These are phyloP conservation scores for Puccinellia tenuiflora DNA, from an alignment of 176 grass and related monocot species.

Conservation along the genomic window DNA sequence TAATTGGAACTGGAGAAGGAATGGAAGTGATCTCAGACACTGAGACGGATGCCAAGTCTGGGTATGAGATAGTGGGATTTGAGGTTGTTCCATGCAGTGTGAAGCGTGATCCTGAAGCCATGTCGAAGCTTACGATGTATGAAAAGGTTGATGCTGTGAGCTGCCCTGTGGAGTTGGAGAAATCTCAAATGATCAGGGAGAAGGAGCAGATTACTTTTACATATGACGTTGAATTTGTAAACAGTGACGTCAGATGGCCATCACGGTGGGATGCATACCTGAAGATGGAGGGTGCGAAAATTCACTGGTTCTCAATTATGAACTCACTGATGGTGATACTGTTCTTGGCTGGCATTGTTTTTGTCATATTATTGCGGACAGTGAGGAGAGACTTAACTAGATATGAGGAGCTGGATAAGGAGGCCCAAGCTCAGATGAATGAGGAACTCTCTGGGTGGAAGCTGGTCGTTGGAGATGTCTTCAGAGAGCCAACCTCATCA, in stretches of 20 bases:
- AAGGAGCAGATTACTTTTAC: slow-evolving; percentile 71
- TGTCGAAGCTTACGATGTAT: slow-evolving; percentile 68
- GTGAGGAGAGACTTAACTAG: slow-evolving; percentile 83
- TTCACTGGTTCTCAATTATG: slow-evolving; percentile 96
- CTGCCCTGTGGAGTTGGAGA: slow-evolving; percentile 65
- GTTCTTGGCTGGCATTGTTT: slow-evolving; percentile 82
- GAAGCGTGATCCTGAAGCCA: slow-evolving; percentile 51
- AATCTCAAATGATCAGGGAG: slow-evolving; percentile 69
- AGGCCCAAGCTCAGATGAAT: slow-evolving; percentile 85
- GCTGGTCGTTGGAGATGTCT: slow-evolving; percentile 85
- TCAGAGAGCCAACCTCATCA: slow-evolving; percentile 70
- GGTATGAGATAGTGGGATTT: slow-evolving; percentile 82
- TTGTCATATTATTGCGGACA: slow-evolving; percentile 82
- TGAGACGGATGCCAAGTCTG: slow-evolving; percentile 44
- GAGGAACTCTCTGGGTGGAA: slow-evolving; percentile 92
- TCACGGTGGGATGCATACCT: slow-evolving; percentile 84
- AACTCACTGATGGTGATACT: slow-evolving; percentile 90
- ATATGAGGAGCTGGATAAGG: slow-evolving; percentile 82
- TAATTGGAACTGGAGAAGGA: slow-evolving; percentile 72
- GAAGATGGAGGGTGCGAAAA: slow-evolving; percentile 80
- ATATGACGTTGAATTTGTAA: slow-evolving; percentile 83
- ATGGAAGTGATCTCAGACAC: slow-evolving; percentile 60
- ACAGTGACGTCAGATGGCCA: slow-evolving; percentile 83
- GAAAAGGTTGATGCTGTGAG: slow-evolving; percentile 52
- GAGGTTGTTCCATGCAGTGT: slow-evolving; percentile 79